Base-by-base conservation (phyloP, 179 eudicot species). In the Camellia oleifera region DNA sequence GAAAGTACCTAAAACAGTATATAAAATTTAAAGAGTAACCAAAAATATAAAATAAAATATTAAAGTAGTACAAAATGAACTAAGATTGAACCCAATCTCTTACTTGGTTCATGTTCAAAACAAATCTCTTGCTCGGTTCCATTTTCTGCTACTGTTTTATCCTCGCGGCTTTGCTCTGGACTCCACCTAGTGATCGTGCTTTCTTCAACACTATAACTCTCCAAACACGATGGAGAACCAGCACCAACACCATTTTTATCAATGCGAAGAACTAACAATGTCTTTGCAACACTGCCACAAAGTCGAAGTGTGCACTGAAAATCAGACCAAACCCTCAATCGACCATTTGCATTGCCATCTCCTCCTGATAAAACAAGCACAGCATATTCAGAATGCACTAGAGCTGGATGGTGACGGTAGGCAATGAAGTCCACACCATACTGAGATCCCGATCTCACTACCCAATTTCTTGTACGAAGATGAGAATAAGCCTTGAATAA, bases 311-410 rank as follows among this genome's bases (percentile, higher is more conserved):
- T 84, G 82, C 91, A 87, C 18, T 90, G 90, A 75, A 82, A 77
- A 74, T 92, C 91, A 26, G 91, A 87, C 97, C 94, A 92, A 13
- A 86, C 88, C 77, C 79, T 88, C 77, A 89, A 83, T 64, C 93
- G 82, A 60, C 74, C 85, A 52, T 64, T 79, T 6, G 70, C 81
- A 78, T 61, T 44, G 4, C 40, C 86, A 50, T 81, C 80, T 40
- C 63, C 82, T 73, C 76, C 84, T 6, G 90, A 85, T 8, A 86
- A 80, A 32, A 89, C 89, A 84, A 92, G 82, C 80, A 93, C 88
- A 0, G 88, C 90, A 82, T 89, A 90, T 63, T 92, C 97, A 15
- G 94, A 85, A 84, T 93, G 96, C 64, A 93, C 91, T 46, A 93
- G 17, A 17, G 86, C 84, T 9, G 92, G 94, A 86, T 89, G 96